These are phyloP conservation scores for Chaetomium sp. DNA, from an alignment of 2,329 filamentous ascomycete species.

Conservation along the genomic window DNA sequence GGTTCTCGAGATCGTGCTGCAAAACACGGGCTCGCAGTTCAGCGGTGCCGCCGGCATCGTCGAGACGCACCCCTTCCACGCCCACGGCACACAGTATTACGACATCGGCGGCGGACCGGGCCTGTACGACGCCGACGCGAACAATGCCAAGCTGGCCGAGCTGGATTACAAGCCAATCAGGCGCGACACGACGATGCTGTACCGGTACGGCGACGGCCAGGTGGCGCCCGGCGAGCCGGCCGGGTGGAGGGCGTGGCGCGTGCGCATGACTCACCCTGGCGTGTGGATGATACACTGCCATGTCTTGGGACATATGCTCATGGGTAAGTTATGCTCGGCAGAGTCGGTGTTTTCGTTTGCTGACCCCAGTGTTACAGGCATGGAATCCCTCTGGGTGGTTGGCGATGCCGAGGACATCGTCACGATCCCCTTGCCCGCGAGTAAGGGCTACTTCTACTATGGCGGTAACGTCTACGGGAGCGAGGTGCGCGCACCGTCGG, in stretches of 20 bases:
- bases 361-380: conserved; percentile 38
- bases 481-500: conserved; percentile 27
- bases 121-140: conserved; percentile 52
- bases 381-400: conserved; percentile 48
- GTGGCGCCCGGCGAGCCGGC: conserved; percentile 45
- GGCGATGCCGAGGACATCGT: conserved; percentile 44
- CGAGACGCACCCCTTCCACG: conserved; percentile 57
- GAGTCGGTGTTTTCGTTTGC: conserved; percentile 32
- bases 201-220: conserved; percentile 50
- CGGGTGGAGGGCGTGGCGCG: conserved; percentile 64
- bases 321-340: conserved; percentile 46
- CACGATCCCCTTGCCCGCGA: conserved; percentile 42
- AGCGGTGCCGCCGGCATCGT: conserved; percentile 47
- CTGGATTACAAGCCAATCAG: conserved; percentile 43
- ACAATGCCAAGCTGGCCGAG: conserved; percentile 47
- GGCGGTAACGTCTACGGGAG: conserved; percentile 52
- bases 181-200: conserved; percentile 57
- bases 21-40: conserved; percentile 39
- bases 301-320: conserved; percentile 59
- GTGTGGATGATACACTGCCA: conserved; percentile 67
- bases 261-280: conserved; percentile 53
- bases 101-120: conserved; percentile 58
- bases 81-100: conserved; percentile 56
- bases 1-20: conserved; percentile 54
- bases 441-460: conserved; percentile 47